phyloP scores from a whole-genome alignment of 306 rosid species.

The Rosa multiflora region DNA sequence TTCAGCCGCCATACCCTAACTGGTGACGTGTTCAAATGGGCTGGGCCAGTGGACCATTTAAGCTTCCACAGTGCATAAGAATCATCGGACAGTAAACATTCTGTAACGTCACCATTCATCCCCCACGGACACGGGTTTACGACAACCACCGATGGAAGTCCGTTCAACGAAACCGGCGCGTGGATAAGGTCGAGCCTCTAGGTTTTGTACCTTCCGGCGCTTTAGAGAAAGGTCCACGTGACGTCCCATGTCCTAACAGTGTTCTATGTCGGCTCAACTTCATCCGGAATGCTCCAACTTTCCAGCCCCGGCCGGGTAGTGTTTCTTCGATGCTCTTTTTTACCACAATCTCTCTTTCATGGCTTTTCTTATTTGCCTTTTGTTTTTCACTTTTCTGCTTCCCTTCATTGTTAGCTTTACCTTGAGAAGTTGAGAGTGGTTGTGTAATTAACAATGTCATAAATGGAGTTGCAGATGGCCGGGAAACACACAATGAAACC shows the following conservation, averaged over 20 bases:
- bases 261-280: slow-evolving; percentile 18
- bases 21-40: neutral
- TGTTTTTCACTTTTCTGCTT: neutral
- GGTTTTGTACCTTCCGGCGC: slow-evolving; percentile 13
- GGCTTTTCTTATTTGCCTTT: neutral
- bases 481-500: neutral
- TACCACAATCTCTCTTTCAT: neutral
- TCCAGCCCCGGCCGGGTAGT: neutral
- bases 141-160: neutral
- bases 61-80: neutral
- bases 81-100: slow-evolving; percentile 7
- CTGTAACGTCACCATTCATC: slow-evolving; percentile 23
- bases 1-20: neutral
- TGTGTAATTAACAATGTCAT: too few species aligned
- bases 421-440: neutral
- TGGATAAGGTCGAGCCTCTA: neutral
- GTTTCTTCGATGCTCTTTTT: neutral
- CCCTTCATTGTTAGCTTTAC: neutral
- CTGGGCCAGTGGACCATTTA: neutral
- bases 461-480: neutral
- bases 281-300: neutral
- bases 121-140: neutral
- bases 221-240: slow-evolving; percentile 31
- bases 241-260: slow-evolving; percentile 18
- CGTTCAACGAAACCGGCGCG: slow-evolving; percentile 34